Base-by-base conservation (phyloP, 345 rosid genomes). In the Zanthoxylum bungeanum region DNA sequence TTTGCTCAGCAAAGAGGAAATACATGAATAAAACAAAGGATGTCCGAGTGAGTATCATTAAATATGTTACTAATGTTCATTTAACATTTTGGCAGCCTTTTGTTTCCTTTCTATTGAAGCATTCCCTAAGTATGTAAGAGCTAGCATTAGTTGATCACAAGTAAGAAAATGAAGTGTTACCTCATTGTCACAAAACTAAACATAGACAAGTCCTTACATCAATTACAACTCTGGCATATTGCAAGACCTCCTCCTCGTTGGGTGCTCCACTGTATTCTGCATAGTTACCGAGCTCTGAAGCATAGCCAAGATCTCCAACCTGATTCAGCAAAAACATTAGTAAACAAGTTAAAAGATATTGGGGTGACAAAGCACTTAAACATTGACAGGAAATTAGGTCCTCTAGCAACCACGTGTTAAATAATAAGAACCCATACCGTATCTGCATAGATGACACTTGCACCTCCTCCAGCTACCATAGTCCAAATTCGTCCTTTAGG, bases 201-300 rank as follows among this genome's bases (percentile, higher is more conserved):
- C 71, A 64, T 4, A 44, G 17, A 10, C 10, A 11, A 22, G 33
- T 44, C 70, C 86, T 82, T 84, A 92, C 98, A 79, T 95, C 98
- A 57, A 95, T 84, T 36, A 92, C 97, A 24, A 92, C 99, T 87
- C 98, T 89, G n/a, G 99, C 99, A 68, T 95, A 92, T 80, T 92
- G 97, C 85, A 95, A 79, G 40, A 95, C 97, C 83, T 95, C 98
- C 67, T 91, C 97, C 78, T 95, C 99, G 58, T 95, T 95, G 27
- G 96, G 99, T 64, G 98, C 97, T 75, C 99, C 99, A 79, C 98
- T 95, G 64, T 95, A 92, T 68, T 95, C 98, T 27, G 98, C 98
- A 69, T 95, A 92, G 73, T 90, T 95, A 1, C 97, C 97, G 30
- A 95, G 97, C 82, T 95, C 93, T 0, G 92, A 74, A 60, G 98